phyloP scores from a whole-genome alignment of 352 stramenopile genomes.

The Pythium scleroteichum region DNA sequence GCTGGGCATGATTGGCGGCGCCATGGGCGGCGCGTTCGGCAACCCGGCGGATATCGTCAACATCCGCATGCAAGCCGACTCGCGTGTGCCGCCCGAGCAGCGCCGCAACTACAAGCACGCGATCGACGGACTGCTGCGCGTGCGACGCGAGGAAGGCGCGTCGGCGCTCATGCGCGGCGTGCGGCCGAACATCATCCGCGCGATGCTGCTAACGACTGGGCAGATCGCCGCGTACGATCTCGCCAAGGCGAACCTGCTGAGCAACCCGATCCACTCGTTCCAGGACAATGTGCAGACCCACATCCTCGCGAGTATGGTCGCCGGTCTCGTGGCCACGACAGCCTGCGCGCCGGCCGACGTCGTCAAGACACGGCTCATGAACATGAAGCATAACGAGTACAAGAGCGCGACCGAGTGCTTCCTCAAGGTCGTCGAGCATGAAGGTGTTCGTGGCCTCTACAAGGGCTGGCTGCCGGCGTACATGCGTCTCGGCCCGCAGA shows the following conservation, averaged over 20 bases:
- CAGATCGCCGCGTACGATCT: conserved; percentile 86
- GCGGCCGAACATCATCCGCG: conserved; percentile 82
- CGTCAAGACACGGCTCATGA: conserved; percentile 85
- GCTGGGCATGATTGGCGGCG: conserved; percentile 68
- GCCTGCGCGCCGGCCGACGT: conserved; percentile 78
- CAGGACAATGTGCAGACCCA: conserved; percentile 76
- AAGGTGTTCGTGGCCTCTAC: conserved; percentile 77
- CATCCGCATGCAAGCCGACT: conserved; percentile 85
- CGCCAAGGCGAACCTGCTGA: conserved; percentile 59
- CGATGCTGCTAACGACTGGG: conserved; percentile 80
- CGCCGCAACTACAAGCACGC: conserved; percentile 84
- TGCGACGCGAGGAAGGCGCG: conserved; percentile 68
- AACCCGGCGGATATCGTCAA: conserved; percentile 85
- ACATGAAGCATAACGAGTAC: conserved; percentile 83
- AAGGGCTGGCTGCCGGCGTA: conserved; percentile 84
- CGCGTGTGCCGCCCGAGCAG: conserved; percentile 53
- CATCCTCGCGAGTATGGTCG: conserved; percentile 73
- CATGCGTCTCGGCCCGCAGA: conserved; percentile 82
- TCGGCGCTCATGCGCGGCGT: conserved; percentile 66
- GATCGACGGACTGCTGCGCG: conserved; percentile 64
- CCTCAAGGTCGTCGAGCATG: conserved; percentile 71
- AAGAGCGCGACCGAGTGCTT: conserved; percentile 81
- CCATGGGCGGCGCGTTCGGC: conserved; percentile 63
- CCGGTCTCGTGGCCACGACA: conserved; percentile 75
- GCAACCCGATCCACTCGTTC: conserved; percentile 43